Percentiles rank a stretch among this genome's conserved stretches.
Conservation (phyloP, 306 rosid genomes). For the Spatholobus suberectus region DNA sequence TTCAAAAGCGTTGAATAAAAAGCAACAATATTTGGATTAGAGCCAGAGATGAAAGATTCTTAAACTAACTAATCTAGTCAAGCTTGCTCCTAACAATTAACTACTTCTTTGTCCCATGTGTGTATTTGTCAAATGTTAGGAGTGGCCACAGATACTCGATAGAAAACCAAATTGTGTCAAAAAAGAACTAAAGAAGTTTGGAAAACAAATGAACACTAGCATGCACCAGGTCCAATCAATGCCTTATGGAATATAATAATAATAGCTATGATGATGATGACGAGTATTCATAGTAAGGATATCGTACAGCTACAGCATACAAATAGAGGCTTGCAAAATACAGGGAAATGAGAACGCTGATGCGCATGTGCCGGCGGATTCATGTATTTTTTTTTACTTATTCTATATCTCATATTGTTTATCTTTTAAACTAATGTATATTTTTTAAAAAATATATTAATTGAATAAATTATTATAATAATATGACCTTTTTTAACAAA, state of each 20-base stretch:
- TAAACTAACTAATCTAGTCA: conserved; percentile 36
- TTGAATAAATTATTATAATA: not conserved
- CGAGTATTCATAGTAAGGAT: not conserved
- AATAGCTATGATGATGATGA: not conserved
- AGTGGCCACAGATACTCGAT: conserved; percentile 8
- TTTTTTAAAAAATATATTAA: no score
- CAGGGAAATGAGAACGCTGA: not conserved
- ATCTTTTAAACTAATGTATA: not conserved
- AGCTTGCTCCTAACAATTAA: conserved; percentile 29
- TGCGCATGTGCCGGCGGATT: conserved; percentile 12
- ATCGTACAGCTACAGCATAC: not conserved
- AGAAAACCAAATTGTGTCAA: conserved; percentile 25
- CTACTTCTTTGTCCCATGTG: conserved; percentile 48
- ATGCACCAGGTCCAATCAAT: not conserved
- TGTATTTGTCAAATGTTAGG: conserved; percentile 45
- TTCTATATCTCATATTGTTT: not conserved
- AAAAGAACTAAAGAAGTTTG: not conserved
- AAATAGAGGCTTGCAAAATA: not conserved
- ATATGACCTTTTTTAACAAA: not conserved
- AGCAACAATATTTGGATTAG: not conserved
- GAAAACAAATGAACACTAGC: not conserved
- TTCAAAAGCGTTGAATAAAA: conserved; percentile 21
- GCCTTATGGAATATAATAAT: not conserved
- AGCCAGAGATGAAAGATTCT: conserved; percentile 3
- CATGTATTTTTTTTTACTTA: not conserved